These are phyloP conservation scores for Ceratocystis lukuohia DNA, from an alignment of 2,329 filamentous ascomycete genomes.

Conservation along the genomic window DNA sequence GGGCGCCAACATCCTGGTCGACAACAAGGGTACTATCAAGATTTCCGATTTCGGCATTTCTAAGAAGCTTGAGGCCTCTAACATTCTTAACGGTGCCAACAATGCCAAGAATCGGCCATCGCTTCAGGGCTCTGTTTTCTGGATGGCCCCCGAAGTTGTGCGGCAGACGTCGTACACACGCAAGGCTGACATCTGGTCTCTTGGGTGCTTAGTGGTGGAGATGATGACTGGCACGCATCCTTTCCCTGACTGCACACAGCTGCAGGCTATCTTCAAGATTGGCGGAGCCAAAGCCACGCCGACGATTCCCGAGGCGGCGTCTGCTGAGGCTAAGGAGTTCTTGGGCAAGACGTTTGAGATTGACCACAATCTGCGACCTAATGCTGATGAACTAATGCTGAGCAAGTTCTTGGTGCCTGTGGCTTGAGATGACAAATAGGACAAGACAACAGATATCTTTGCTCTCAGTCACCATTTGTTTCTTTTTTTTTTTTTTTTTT, in stretches of 20 bases:
- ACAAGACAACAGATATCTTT: too few species aligned
- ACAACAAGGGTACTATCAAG: slow-evolving; percentile 98
- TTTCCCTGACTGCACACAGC: slow-evolving; percentile 90
- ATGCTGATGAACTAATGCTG: slow-evolving; percentile 75
- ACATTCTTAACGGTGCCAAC: slow-evolving; percentile 57
- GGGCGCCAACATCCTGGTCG: slow-evolving; percentile 94
- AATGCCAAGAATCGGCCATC: slow-evolving; percentile 61
- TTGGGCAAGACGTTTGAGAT: slow-evolving; percentile 85
- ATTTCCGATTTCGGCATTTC: slow-evolving; percentile 98
- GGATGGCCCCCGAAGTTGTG: slow-evolving; percentile 99
- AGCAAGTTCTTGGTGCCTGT: slow-evolving; percentile 68
- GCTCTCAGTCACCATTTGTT: neutral
- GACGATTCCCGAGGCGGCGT: slow-evolving; percentile 75
- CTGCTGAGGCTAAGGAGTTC: slow-evolving; percentile 71
- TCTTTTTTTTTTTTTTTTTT: neutral
- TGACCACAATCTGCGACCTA: slow-evolving; percentile 83
- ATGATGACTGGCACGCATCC: slow-evolving; percentile 98
- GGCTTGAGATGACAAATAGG: slow-evolving; percentile 26
- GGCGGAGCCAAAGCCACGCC: slow-evolving; percentile 76
- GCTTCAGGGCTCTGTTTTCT: slow-evolving; percentile 93
- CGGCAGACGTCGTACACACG: slow-evolving; percentile 95
- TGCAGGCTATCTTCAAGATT: slow-evolving; percentile 98
- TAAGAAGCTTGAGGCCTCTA: slow-evolving; percentile 89
- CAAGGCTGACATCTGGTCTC: slow-evolving; percentile 97
- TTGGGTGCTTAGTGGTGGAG: slow-evolving; percentile 92